These are phyloP conservation scores for Talaromyces atroroseus DNA, from an alignment of 2,329 filamentous ascomycete genomes.

Conservation along the genomic window DNA sequence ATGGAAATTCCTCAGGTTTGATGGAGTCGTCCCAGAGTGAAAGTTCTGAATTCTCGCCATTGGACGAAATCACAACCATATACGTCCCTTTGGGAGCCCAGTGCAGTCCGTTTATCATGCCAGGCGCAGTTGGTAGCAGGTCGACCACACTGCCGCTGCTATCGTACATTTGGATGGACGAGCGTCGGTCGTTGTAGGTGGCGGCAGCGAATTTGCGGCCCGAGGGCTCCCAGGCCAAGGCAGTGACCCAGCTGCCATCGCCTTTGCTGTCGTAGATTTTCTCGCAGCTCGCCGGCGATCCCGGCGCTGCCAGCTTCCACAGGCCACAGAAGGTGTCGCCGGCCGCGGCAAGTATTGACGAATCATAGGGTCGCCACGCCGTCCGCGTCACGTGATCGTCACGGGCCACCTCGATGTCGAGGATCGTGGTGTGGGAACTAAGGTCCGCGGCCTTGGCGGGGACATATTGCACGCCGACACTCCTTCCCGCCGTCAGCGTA, in stretches of 20 bases:
- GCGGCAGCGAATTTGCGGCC: constrained; percentile 44
- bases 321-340: constrained; percentile 43
- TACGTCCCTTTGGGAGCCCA: constrained; percentile 37
- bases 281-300: constrained; percentile 24
- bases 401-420: constrained; percentile 34
- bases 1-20: constrained; percentile 32
- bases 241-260: constrained; percentile 35
- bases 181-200: constrained; percentile 39
- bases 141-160: constrained; percentile 40
- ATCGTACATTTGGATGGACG: constrained; percentile 42
- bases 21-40: constrained; percentile 40
- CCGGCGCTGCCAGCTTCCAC: constrained; percentile 32
- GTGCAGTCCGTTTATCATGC: constrained; percentile 39
- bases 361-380: constrained; percentile 42
- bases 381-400: constrained; percentile 37
- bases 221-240: constrained; percentile 42
- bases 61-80: constrained; percentile 41
- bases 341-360: constrained; percentile 36
- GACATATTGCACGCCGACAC: constrained; percentile 43
- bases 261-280: constrained; percentile 32
- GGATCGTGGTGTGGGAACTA: constrained; percentile 38
- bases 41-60: constrained; percentile 35
- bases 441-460: constrained; percentile 46
- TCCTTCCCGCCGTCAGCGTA: constrained; percentile 41
- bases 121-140: constrained; percentile 40